phyloP scores from a whole-genome alignment of 768 basidiomycete species.

The Fibroporia radiculosa region DNA sequence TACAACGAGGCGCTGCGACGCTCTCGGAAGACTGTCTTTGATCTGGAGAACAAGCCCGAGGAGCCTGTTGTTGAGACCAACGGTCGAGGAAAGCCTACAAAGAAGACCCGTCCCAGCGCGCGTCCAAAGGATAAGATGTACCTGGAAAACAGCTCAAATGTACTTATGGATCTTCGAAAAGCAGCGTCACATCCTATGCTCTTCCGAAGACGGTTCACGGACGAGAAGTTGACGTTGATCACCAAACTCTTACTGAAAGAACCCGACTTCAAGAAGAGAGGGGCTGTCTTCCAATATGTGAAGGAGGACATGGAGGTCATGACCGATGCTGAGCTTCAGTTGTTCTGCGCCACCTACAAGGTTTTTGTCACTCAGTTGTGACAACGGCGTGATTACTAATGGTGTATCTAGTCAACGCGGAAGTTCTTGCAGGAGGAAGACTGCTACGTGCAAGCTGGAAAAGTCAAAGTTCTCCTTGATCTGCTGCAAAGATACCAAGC shows the following conservation, averaged over 20 bases:
- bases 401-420: constrained; percentile 45
- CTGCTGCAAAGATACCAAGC: constrained; percentile 61
- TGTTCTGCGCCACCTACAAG: constrained; percentile 82
- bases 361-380: constrained; percentile 31
- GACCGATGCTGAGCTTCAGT: constrained; percentile 94
- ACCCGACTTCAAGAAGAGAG: constrained; percentile 82
- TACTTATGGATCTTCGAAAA: constrained; percentile 96
- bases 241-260: constrained; percentile 84
- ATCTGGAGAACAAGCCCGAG: constrained; percentile 27
- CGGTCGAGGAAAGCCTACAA: constrained; percentile 21
- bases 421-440: constrained; percentile 67
- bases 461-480: constrained; percentile 65
- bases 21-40: constrained; percentile 73
- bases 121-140: constrained; percentile 60
- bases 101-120: constrained; percentile 34
- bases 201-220: constrained; percentile 80
- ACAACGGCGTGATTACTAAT: background rate
- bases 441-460: constrained; percentile 84
- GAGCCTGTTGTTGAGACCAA: constrained; percentile 24
- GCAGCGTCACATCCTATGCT: constrained; percentile 96
- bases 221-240: constrained; percentile 64
- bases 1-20: constrained; percentile 83
- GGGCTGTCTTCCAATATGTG: constrained; percentile 73
- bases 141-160: constrained; percentile 80
- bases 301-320: constrained; percentile 98